phyloP scores from a whole-genome alignment of 352 stramenopile genomes.

The Phytophthora hibernalis region DNA sequence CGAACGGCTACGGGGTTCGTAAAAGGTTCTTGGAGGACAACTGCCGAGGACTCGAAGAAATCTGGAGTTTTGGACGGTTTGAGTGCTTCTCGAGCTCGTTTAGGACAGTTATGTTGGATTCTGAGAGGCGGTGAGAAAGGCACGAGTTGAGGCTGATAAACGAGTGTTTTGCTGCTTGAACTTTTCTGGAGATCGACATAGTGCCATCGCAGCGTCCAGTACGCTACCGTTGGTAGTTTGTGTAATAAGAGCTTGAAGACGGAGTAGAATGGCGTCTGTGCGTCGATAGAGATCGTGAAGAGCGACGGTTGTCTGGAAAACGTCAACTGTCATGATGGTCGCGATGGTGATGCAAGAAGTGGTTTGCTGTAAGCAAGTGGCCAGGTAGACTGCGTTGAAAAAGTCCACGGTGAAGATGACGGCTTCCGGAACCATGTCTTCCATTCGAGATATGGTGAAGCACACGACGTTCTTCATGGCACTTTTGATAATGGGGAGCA shows the following conservation, averaged over 20 bases:
- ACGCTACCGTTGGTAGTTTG: neutral
- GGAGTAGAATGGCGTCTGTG: neutral
- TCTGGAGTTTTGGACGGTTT: neutral
- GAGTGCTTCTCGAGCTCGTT: neutral
- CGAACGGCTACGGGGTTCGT: neutral
- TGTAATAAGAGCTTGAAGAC: neutral
- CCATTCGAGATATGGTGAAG: constrained; percentile 13
- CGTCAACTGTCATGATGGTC: constrained; percentile 6
- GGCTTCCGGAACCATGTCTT: constrained; percentile 18
- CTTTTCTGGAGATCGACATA: neutral
- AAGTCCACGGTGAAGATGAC: constrained; percentile 30
- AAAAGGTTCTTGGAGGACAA: neutral
- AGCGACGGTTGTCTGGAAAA: constrained; percentile 5
- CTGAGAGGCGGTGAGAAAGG: constrained; percentile 1
- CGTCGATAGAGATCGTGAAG: constrained; percentile 8
- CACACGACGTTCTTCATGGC: constrained; percentile 25
- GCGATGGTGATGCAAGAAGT: constrained; percentile 8
- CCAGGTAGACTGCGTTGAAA: constrained; percentile 34
- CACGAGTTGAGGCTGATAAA: constrained; percentile 13
- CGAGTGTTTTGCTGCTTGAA: constrained; percentile 5
- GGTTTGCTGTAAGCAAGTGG: constrained; percentile 22
- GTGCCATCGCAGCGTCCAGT: neutral
- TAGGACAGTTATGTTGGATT: neutral
- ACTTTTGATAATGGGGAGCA: constrained; percentile 20
- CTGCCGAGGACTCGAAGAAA: neutral